A percentile compares a stretch with the other conserved stretches of the same genome.
phyloP scores from a whole-genome alignment of 768 basidiomycete genomes.

The Baorangia bicolor region DNA sequence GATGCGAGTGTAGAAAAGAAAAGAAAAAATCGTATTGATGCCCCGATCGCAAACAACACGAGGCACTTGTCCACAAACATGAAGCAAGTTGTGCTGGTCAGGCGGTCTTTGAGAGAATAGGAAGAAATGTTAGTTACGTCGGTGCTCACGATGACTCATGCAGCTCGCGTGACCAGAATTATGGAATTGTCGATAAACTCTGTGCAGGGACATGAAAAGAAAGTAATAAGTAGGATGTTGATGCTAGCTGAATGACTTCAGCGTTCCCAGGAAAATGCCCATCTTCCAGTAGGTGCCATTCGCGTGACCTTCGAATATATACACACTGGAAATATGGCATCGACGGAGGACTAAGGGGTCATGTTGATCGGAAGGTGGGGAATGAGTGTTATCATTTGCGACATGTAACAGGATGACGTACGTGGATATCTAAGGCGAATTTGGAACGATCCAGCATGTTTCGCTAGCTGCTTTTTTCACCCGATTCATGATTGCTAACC shows the following conservation, averaged over 20 bases:
- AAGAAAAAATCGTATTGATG: not conserved
- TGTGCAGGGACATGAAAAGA: not conserved
- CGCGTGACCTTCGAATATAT: not conserved
- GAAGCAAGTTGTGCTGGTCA: conserved; percentile 6
- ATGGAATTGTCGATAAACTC: not conserved
- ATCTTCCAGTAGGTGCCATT: not conserved
- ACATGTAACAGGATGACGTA: conserved; percentile 8
- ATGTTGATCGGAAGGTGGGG: not conserved
- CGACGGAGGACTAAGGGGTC: not conserved
- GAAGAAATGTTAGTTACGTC: not conserved
- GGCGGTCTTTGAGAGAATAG: not conserved
- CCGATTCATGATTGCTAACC: conserved; percentile 93
- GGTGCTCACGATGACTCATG: not conserved
- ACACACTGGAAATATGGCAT: not conserved
- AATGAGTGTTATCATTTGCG: not conserved
- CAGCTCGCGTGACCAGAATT: not conserved
- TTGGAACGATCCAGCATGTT: conserved; percentile 29
- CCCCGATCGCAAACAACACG: conserved; percentile 6
- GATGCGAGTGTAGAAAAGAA: not conserved
- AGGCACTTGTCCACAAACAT: conserved; percentile 8
- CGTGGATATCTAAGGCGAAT: conserved; percentile 15
- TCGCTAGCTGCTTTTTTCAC: conserved; percentile 86
- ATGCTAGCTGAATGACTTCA: not conserved
- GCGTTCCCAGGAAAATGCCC: not conserved
- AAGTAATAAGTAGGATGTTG: not conserved